Evolutionary conservation across 163 green algal species (phyloP).

Genomic region (Volvox carteri): DNA sequence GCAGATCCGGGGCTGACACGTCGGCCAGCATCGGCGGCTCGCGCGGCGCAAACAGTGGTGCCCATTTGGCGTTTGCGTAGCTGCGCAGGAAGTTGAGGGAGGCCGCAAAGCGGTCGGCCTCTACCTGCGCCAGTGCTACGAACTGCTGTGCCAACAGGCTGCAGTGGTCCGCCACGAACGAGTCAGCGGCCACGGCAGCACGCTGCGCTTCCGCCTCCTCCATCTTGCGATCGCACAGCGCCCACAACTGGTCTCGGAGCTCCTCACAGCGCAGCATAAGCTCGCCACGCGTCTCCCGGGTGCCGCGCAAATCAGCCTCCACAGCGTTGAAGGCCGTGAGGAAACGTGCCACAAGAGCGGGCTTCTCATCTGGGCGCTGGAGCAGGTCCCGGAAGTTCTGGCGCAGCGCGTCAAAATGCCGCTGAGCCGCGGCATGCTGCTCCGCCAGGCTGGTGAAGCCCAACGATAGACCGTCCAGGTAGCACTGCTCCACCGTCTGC

Average conservation of each 20-base stretch:
- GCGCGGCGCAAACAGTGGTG: slow-evolving; percentile 36
- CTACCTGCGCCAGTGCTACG: slow-evolving; percentile 61
- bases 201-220: slow-evolving; percentile 74
- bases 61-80: slow-evolving; percentile 41
- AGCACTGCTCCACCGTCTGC: slow-evolving; percentile 65
- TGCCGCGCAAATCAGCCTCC: slow-evolving; percentile 66
- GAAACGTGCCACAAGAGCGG: slow-evolving; percentile 71
- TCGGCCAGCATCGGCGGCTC: slow-evolving; percentile 9
- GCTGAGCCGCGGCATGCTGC: slow-evolving; percentile 59
- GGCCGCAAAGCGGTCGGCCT: slow-evolving; percentile 68
- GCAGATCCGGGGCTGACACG: slow-evolving; percentile 40
- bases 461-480: slow-evolving; percentile 67
- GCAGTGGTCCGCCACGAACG: slow-evolving; percentile 68
- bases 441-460: slow-evolving; percentile 65
- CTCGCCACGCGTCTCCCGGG: slow-evolving; percentile 73
- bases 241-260: slow-evolving; percentile 84
- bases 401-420: slow-evolving; percentile 57
- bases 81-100: slow-evolving; percentile 62
- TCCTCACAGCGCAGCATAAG: slow-evolving; percentile 83
- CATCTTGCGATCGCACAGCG: slow-evolving; percentile 78
- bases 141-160: slow-evolving; percentile 58
- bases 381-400: slow-evolving; percentile 66
- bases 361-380: slow-evolving; percentile 67
- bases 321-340: slow-evolving; percentile 72
- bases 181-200: slow-evolving; percentile 62